Evolutionary conservation across 169 alveolate species (phyloP).

Genomic region (Eimeria brunetti): DNA sequence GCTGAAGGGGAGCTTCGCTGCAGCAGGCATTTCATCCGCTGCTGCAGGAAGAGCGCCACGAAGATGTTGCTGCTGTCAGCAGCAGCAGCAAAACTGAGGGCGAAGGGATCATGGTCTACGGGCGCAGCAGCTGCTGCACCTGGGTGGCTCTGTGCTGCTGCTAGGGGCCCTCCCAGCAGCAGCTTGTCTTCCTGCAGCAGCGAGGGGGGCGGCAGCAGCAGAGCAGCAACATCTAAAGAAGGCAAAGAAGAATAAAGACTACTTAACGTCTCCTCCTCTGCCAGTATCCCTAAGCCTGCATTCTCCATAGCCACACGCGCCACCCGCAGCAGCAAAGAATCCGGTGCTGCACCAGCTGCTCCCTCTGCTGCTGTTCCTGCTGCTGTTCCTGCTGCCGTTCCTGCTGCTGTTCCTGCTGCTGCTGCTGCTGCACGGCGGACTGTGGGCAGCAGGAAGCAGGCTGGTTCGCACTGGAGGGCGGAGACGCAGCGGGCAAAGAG

Average conservation of each 20-base stretch:
- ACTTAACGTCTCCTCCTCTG: conserved; percentile 14
- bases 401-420: conserved; percentile 8
- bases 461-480: conserved; percentile 38
- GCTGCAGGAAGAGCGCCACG: conserved; percentile 30
- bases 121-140: not conserved
- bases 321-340: conserved; percentile 11
- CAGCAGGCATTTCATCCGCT: conserved; percentile 21
- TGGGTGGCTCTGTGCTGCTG: not conserved
- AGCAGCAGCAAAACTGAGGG: conserved; percentile 37
- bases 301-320: conserved; percentile 7
- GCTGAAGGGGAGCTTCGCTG: conserved; percentile 18
- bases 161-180: not conserved
- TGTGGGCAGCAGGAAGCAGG: conserved; percentile 24
- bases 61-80: conserved; percentile 56
- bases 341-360: conserved; percentile 27
- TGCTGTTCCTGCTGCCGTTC: not conserved
- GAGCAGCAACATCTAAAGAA: conserved; percentile 20
- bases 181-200: not conserved
- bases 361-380: conserved; percentile 20
- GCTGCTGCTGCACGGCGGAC: conserved; percentile 52
- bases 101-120: not conserved
- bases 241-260: not conserved
- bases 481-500: conserved; percentile 48
- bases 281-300: conserved; percentile 12
- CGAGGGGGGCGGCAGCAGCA: conserved; percentile 55